phyloP scores from a whole-genome alignment of 1,139 yeast genomes.

The Pichia terricola region DNA sequence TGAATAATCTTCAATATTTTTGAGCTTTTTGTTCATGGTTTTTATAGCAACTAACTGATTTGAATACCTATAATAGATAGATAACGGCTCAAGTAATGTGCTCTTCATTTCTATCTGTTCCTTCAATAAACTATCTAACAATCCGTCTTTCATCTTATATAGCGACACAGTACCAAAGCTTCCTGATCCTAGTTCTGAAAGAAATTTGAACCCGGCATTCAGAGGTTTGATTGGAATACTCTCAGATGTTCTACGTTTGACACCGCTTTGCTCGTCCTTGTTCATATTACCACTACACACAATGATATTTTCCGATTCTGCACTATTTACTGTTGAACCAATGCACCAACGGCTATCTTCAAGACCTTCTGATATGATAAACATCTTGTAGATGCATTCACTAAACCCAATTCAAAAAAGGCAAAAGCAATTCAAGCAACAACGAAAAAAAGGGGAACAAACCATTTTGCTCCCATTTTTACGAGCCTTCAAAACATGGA shows the following conservation, averaged over 20 bases:
- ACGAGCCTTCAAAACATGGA: no score
- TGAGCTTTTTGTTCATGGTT: slow-evolving; percentile 53
- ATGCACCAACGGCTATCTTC: no score
- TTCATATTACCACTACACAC: no score
- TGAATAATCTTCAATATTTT: slow-evolving; percentile 45
- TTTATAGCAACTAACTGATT: slow-evolving; percentile 70
- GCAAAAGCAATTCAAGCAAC: no score
- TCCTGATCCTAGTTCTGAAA: slow-evolving; percentile 60
- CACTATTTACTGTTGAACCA: no score
- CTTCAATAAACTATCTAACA: neutral
- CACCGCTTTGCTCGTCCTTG: no score
- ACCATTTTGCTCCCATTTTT: no score
- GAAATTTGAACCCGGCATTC: slow-evolving; percentile 34
- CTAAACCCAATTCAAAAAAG: no score
- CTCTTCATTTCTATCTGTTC: slow-evolving; percentile 24
- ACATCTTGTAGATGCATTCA: no score
- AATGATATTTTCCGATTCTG: no score
- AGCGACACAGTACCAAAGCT: slow-evolving; percentile 68
- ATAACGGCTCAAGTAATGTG: slow-evolving; percentile 44
- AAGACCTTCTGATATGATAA: no score
- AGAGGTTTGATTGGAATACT: slow-evolving; percentile 19
- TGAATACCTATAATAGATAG: slow-evolving; percentile 12
- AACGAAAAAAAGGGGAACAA: no score
- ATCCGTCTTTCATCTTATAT: slow-evolving; percentile 36
- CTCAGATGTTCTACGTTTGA: neutral